Conservation (phyloP, 257 asterid species). For the Solanum boliviense region DNA sequence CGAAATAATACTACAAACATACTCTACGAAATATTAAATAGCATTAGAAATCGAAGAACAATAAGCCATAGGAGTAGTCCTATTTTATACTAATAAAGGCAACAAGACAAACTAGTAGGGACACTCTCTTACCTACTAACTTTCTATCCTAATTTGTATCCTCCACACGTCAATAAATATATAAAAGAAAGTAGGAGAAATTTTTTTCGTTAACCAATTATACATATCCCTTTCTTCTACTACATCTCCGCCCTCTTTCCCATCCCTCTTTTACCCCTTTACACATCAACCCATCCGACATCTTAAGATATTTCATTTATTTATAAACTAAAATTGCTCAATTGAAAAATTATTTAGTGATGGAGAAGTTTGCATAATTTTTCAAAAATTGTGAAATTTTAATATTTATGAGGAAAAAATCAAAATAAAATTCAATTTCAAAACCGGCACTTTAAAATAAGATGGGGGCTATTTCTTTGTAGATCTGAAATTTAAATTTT, state of each 20-base stretch:
- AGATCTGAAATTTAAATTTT: background rate
- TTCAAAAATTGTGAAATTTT: background rate
- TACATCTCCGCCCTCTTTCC: background rate
- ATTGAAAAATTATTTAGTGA: background rate
- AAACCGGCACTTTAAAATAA: background rate
- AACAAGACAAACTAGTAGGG: background rate
- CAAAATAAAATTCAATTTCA: background rate
- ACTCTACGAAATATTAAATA: background rate
- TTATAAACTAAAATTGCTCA: background rate
- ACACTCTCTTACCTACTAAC: no score
- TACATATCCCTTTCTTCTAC: background rate
- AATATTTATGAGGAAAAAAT: background rate
- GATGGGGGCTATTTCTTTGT: background rate
- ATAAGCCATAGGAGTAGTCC: background rate
- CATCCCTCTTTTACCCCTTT: no score
- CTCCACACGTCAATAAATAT: no score
- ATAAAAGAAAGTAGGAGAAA: fast-evolving
- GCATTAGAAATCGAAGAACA: no score
- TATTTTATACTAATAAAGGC: no score
- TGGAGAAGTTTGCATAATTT: background rate
- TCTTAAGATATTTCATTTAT: background rate
- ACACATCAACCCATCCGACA: background rate
- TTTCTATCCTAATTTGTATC: no score
- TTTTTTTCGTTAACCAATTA: no score
- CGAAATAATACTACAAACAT: no score